These are phyloP conservation scores for Epicoccum sorghinum DNA, from an alignment of 2,329 filamentous ascomycete genomes.

Conservation along the genomic window DNA sequence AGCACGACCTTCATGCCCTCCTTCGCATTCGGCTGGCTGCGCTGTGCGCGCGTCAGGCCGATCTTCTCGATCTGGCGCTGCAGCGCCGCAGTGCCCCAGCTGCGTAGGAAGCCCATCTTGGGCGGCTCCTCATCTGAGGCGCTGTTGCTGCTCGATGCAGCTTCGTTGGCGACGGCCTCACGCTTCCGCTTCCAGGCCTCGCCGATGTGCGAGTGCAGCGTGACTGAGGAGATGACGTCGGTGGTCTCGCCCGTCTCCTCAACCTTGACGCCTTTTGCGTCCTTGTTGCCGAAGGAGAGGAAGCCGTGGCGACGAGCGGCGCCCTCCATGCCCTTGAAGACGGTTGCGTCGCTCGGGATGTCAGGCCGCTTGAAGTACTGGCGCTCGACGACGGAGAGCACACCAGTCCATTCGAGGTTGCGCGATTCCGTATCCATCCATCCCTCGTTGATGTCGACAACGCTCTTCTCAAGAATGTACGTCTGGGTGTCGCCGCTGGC, in stretches of 20 bases:
- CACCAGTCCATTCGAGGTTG: slow-evolving; percentile 82
- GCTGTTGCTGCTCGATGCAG: slow-evolving; percentile 24
- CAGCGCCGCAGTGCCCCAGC: slow-evolving; percentile 73
- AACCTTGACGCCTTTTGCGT: slow-evolving; percentile 30
- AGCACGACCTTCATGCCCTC: slow-evolving; percentile 85
- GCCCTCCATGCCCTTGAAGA: slow-evolving; percentile 41
- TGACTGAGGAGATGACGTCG: slow-evolving; percentile 74
- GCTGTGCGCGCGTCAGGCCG: slow-evolving; percentile 76
- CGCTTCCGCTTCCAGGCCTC: slow-evolving; percentile 65
- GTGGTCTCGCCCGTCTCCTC: slow-evolving; percentile 56
- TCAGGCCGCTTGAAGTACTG: slow-evolving; percentile 68
- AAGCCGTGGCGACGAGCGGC: slow-evolving; percentile 41
- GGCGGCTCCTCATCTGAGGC: slow-evolving; percentile 52
- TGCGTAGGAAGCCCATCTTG: slow-evolving; percentile 63
- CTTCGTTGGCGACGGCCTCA: slow-evolving; percentile 50
- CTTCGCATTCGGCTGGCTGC: slow-evolving; percentile 78
- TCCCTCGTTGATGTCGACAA: slow-evolving; percentile 78
- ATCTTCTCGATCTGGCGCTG: slow-evolving; percentile 81
- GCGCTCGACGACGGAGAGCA: slow-evolving; percentile 77
- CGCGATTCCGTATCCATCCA: slow-evolving; percentile 83
- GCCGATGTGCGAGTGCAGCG: slow-evolving; percentile 74
- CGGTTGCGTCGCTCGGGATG: slow-evolving; percentile 30
- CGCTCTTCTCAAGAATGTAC: slow-evolving; percentile 80
- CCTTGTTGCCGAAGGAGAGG: slow-evolving; percentile 31
- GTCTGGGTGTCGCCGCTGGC: slow-evolving; percentile 70